Conservation (phyloP, 2,329 filamentous ascomycete species). For the Claviceps sorghi region DNA sequence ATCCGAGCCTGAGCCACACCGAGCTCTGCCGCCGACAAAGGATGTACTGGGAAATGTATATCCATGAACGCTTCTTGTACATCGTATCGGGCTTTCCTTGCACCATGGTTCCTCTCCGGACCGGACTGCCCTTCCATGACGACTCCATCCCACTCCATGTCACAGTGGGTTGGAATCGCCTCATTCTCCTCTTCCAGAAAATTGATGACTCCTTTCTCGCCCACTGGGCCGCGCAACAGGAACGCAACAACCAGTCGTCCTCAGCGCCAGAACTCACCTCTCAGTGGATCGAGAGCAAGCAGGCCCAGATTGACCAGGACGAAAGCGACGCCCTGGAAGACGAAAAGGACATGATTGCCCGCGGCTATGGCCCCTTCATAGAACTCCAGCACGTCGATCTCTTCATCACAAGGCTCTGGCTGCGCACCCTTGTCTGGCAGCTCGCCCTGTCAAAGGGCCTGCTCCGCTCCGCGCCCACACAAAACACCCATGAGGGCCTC, state of each 20-base stretch:
- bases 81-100: slow-evolving; percentile 32
- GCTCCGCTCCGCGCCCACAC: slow-evolving; percentile 19
- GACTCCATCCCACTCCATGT: slow-evolving; percentile 20
- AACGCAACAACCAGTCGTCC: slow-evolving; percentile 4
- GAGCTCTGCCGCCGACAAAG: slow-evolving; percentile 10
- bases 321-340: slow-evolving; percentile 18
- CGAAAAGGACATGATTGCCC: slow-evolving; percentile 12
- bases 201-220: slow-evolving; percentile 24
- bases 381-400: slow-evolving; percentile 27
- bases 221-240: slow-evolving; percentile 21
- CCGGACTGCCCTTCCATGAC: slow-evolving; percentile 18
- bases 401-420: slow-evolving; percentile 26
- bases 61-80: slow-evolving; percentile 31
- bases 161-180: slow-evolving; percentile 22
- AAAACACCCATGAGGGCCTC: slow-evolving; percentile 21
- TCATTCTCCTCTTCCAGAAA: slow-evolving; percentile 23
- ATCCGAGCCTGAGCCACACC: slow-evolving; percentile 5
- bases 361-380: slow-evolving; percentile 16
- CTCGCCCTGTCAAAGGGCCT: slow-evolving; percentile 25
- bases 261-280: slow-evolving; percentile 16
- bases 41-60: slow-evolving; percentile 13
- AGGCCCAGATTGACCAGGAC: slow-evolving; percentile 24
- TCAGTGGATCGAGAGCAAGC: slow-evolving; percentile 26
- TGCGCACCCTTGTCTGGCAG: slow-evolving; percentile 28
- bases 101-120: slow-evolving; percentile 18